Evolutionary conservation across 352 stramenopile species (phyloP).

Genomic region (Phytophthora tentaculata): DNA sequence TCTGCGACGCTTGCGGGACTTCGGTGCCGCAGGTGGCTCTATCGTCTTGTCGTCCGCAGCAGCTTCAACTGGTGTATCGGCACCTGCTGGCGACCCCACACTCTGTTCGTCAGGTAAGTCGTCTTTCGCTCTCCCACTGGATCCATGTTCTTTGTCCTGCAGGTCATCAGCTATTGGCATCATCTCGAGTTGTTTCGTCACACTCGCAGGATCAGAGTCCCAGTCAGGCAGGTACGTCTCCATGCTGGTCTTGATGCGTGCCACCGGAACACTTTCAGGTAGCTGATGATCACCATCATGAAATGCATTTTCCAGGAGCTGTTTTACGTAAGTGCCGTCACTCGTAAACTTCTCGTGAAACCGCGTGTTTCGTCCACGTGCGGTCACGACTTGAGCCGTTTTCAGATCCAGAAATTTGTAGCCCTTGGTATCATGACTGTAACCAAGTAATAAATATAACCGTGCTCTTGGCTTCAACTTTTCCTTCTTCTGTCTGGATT

Average conservation of each 20-base stretch:
- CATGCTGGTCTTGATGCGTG: constrained; percentile 2
- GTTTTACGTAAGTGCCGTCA: not conserved
- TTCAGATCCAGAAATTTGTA: too few relatives aligned
- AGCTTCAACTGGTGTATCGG: too few relatives aligned
- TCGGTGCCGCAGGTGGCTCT: too few relatives aligned
- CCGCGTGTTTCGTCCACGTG: not conserved
- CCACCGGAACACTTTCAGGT: too few relatives aligned
- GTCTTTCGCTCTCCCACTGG: too few relatives aligned
- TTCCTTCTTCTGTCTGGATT: constrained; percentile 14
- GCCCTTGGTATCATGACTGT: not conserved
- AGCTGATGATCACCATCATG: too few relatives aligned
- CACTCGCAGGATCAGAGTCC: not conserved
- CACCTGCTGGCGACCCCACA: too few relatives aligned
- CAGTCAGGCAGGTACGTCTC: constrained; percentile 6
- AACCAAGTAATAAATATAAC: constrained; percentile 11
- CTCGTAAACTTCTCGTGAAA: constrained; percentile 8
- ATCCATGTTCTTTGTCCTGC: too few relatives aligned
- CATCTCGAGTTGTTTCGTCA: not conserved
- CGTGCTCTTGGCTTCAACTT: constrained; percentile 5
- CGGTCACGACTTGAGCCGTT: constrained; percentile 1
- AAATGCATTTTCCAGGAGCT: too few relatives aligned
- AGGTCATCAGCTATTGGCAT: not conserved
- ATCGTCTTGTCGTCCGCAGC: too few relatives aligned
- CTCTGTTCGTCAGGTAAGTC: too few relatives aligned
- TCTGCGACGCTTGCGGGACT: too few relatives aligned